phyloP scores from a whole-genome alignment of 2,329 filamentous ascomycete species.

The Botryotinia narcissicola region DNA sequence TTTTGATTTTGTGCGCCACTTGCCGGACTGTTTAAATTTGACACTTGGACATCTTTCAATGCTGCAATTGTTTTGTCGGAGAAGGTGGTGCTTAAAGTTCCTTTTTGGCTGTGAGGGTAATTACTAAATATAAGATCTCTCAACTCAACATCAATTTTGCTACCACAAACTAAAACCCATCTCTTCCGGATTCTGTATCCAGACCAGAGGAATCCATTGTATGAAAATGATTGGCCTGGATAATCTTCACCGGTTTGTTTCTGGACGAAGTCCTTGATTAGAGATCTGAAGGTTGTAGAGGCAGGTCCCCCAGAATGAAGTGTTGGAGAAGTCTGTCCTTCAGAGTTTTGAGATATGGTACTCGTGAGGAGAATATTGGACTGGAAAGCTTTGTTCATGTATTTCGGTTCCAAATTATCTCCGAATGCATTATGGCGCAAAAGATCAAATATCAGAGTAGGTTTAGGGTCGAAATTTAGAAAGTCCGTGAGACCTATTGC shows the following conservation, averaged over 20 bases:
- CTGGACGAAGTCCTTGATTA: conserved; percentile 9
- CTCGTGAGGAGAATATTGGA: background rate
- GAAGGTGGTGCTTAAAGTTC: conserved; percentile 3
- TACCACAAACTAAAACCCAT: conserved; percentile 18
- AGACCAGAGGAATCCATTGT: conserved; percentile 14
- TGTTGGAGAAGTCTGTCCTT: background rate
- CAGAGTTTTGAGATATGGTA: background rate
- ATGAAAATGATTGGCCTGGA: background rate
- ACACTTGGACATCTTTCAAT: conserved; percentile 8
- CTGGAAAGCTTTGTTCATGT: conserved; percentile 52
- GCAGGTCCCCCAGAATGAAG: background rate
- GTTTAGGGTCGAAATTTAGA: conserved; percentile 69
- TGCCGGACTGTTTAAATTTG: background rate
- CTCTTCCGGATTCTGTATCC: conserved; percentile 6
- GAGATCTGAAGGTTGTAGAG: conserved; percentile 3
- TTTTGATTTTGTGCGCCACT: background rate
- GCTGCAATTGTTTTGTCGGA: conserved; percentile 15
- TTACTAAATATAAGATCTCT: conserved; percentile 47
- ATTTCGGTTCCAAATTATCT: conserved; percentile 55
- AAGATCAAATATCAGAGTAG: conserved; percentile 67
- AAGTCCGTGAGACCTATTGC: conserved; percentile 48
- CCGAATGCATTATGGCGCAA: conserved; percentile 1
- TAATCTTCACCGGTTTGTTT: background rate
- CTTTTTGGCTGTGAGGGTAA: background rate
- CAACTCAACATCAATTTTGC: conserved; percentile 9